Conservation (phyloP, 345 rosid genomes). For the thale cress (Arabidopsis thaliana) region DNA sequence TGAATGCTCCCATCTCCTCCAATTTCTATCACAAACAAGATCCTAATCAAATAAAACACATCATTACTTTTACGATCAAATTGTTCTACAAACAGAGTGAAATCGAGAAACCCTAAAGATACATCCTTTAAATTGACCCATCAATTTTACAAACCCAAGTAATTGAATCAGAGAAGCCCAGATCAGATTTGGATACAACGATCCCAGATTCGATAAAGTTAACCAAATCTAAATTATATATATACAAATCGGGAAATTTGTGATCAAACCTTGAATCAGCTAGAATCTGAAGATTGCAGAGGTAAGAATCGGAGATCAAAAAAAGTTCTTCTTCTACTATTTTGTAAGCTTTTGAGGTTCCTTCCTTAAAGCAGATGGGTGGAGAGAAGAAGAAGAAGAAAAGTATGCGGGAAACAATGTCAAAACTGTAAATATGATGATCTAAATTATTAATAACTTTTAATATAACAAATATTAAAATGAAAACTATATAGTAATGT, state of each 20-base stretch:
- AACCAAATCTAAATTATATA: neutral
- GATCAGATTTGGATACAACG: conserved; percentile 23
- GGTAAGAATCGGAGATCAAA: conserved; percentile 16
- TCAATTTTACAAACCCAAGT: neutral
- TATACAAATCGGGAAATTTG: neutral
- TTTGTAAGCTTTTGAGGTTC: neutral
- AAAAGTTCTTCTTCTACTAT: neutral
- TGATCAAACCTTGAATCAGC: conserved; percentile 31
- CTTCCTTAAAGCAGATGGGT: conserved; percentile 21
- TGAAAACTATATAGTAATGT: too few species aligned
- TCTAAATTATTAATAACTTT: neutral
- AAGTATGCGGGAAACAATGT: conserved; percentile 31
- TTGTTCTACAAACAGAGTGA: neutral
- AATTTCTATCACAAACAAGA: neutral
- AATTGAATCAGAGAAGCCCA: conserved; percentile 31
- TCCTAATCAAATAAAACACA: neutral
- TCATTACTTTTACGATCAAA: neutral
- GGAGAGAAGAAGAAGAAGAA: conserved; percentile 17
- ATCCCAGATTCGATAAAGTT: conserved; percentile 14
- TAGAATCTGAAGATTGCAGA: conserved; percentile 1
- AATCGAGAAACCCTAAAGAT: conserved; percentile 6
- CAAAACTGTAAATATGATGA: conserved; percentile 24
- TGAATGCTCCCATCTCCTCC: conserved; percentile 72
- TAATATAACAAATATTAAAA: too few species aligned
- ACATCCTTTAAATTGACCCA: neutral